A percentile compares a stretch with the other conserved stretches of the same genome.
Evolutionary conservation across 2,329 filamentous ascomycete species (phyloP).

Genomic region (Penicillium fuscoglaucum): DNA sequence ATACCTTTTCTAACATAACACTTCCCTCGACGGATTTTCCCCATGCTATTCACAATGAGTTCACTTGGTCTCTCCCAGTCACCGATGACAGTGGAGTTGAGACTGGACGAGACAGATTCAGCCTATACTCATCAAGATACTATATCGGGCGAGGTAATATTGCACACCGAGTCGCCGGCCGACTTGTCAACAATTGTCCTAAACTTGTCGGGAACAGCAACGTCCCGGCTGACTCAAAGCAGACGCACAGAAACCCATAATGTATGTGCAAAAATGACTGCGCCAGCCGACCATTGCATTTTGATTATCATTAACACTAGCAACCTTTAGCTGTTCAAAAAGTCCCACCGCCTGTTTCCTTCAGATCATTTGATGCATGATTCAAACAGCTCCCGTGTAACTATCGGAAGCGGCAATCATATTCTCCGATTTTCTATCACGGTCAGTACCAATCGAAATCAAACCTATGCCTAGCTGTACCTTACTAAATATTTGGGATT

Average conservation of each 20-base stretch:
- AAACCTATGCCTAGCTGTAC: not conserved
- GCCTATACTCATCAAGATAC: constrained; percentile 14
- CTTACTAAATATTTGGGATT: not conserved
- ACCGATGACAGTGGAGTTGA: constrained; percentile 3
- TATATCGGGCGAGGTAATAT: constrained; percentile 19
- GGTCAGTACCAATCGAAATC: not conserved
- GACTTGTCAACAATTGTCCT: constrained; percentile 17
- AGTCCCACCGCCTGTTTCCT: not conserved
- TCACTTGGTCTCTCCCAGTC: not conserved
- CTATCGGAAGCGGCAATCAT: not conserved
- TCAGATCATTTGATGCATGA: not conserved
- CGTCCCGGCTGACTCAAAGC: constrained; percentile 13
- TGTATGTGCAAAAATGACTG: constrained; percentile 3
- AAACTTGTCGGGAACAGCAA: constrained; percentile 16
- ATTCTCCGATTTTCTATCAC: constrained; percentile 2
- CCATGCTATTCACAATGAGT: not conserved
- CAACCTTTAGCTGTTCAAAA: not conserved
- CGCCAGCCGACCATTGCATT: not conserved
- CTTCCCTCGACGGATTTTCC: too few species aligned
- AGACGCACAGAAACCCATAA: constrained; percentile 16
- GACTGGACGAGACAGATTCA: constrained; percentile 1
- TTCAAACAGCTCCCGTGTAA: constrained; percentile 3
- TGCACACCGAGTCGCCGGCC: constrained; percentile 10
- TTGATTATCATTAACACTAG: not conserved
- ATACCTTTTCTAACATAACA: not conserved